Conservation (phyloP, 2,329 filamentous ascomycete species). For the Chaetomium sp. region DNA sequence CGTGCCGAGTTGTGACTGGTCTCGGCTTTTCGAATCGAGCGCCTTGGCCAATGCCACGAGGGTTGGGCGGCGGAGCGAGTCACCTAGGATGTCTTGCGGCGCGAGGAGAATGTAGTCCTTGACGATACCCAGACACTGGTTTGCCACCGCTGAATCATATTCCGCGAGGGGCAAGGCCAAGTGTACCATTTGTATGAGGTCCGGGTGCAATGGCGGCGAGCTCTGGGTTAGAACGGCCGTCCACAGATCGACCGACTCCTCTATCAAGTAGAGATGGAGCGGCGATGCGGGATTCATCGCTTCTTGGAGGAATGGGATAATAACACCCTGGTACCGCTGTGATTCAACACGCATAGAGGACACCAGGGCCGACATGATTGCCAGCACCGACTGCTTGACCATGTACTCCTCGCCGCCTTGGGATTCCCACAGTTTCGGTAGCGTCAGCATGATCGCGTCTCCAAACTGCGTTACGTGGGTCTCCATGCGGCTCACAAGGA, state of each 20-base stretch:
- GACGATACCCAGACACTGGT: slow-evolving; percentile 56
- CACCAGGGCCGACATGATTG: slow-evolving; percentile 78
- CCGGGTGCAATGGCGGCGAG: slow-evolving; percentile 51
- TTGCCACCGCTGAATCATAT: slow-evolving; percentile 57
- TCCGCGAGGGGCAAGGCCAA: slow-evolving; percentile 60
- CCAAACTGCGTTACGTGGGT: slow-evolving; percentile 61
- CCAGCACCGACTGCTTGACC: slow-evolving; percentile 88
- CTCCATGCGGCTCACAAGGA: slow-evolving; percentile 76
- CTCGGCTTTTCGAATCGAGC: slow-evolving; percentile 48
- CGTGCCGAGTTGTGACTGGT: slow-evolving; percentile 52
- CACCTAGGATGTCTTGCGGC: slow-evolving; percentile 57
- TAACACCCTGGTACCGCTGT: slow-evolving; percentile 68
- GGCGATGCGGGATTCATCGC: slow-evolving; percentile 72
- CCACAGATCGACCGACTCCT: slow-evolving; percentile 91
- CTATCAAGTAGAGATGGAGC: slow-evolving; percentile 73
- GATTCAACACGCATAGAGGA: slow-evolving; percentile 75
- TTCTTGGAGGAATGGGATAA: slow-evolving; percentile 75
- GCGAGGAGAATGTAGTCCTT: slow-evolving; percentile 67
- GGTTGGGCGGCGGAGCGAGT: slow-evolving; percentile 46
- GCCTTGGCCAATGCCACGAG: slow-evolving; percentile 43
- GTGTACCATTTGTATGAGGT: slow-evolving; percentile 58
- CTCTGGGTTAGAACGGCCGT: slow-evolving; percentile 64
- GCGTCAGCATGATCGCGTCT: slow-evolving; percentile 71
- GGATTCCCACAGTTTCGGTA: slow-evolving; percentile 78
- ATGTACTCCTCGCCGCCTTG: slow-evolving; percentile 76